Percentiles rank a stretch among this genome's conserved stretches.
phyloP scores from a whole-genome alignment of 2,329 filamentous ascomycete genomes.

The Penicillium concentricum region DNA sequence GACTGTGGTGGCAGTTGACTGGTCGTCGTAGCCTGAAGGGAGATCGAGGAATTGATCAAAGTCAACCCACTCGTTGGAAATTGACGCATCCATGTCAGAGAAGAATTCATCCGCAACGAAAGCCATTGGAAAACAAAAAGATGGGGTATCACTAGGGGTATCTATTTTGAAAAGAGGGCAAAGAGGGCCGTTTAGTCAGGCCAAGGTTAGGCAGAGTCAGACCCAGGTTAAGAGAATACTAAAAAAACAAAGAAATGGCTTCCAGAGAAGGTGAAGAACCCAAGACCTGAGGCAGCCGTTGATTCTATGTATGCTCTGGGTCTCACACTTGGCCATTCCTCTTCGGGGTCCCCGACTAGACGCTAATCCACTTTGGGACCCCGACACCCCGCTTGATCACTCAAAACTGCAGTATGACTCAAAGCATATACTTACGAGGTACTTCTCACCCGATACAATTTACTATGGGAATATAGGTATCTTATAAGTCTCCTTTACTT shows the following conservation, averaged over 20 bases:
- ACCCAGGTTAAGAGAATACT: background rate
- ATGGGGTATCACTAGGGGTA: constrained; percentile 9
- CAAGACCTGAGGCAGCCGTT: constrained; percentile 20
- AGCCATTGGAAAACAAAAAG: constrained; percentile 24
- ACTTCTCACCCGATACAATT: background rate
- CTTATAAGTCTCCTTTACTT: background rate
- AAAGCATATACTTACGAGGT: background rate
- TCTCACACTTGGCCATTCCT: constrained; percentile 16
- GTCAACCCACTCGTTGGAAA: constrained; percentile 32
- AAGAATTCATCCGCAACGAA: constrained; percentile 27
- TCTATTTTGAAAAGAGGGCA: background rate
- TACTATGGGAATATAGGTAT: background rate
- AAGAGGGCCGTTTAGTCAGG: background rate
- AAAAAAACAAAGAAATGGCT: background rate
- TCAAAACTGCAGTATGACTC: constrained; percentile 11
- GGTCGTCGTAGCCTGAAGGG: constrained; percentile 27
- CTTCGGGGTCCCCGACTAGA: constrained; percentile 29
- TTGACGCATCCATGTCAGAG: constrained; percentile 20
- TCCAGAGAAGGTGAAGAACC: constrained; percentile 16
- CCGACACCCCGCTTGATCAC: constrained; percentile 20
- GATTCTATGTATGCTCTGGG: constrained; percentile 6
- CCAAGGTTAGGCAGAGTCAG: background rate
- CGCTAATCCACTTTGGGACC: constrained; percentile 29
- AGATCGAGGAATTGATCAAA: constrained; percentile 38
- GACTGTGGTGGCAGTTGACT: constrained; percentile 31